Percentiles rank a stretch among this genome's conserved stretches.
These are phyloP conservation scores for Scytalidium sp. DNA, from an alignment of 2,329 filamentous ascomycete genomes.

Conservation along the genomic window DNA sequence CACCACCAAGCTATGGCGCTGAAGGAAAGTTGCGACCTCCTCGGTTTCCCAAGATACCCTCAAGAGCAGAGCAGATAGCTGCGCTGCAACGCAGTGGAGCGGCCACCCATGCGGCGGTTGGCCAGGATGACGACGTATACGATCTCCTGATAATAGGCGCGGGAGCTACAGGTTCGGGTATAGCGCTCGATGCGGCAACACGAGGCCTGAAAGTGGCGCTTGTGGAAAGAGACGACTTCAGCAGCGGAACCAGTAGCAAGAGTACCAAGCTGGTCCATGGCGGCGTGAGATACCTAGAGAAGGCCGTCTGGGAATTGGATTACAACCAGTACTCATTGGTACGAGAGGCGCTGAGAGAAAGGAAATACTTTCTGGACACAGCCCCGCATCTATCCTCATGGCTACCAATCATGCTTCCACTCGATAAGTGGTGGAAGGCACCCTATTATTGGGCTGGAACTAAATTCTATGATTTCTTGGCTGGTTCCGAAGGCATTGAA, in stretches of 20 bases:
- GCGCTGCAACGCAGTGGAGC: slow-evolving; percentile 45
- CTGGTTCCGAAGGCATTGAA: slow-evolving; percentile 83
- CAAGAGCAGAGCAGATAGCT: slow-evolving; percentile 46
- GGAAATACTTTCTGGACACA: slow-evolving; percentile 72
- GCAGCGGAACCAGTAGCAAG: slow-evolving; percentile 70
- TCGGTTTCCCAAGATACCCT: slow-evolving; percentile 47
- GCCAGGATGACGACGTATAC: slow-evolving; percentile 48
- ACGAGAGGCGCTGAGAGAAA: slow-evolving; percentile 69
- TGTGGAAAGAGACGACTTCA: slow-evolving; percentile 72
- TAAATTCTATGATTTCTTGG: slow-evolving; percentile 82
- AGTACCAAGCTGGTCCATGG: slow-evolving; percentile 77
- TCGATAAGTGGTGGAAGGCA: slow-evolving; percentile 74
- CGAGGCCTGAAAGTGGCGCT: slow-evolving; percentile 69
- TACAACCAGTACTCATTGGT: slow-evolving; percentile 71
- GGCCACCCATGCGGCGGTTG: slow-evolving; percentile 37
- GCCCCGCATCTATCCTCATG: slow-evolving; percentile 71
- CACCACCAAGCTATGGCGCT: slow-evolving; percentile 66
- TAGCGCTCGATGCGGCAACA: slow-evolving; percentile 69
- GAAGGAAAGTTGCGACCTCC: slow-evolving; percentile 62
- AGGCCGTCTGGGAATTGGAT: slow-evolving; percentile 73
- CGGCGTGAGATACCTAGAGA: slow-evolving; percentile 71
- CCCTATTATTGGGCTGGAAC: slow-evolving; percentile 76
- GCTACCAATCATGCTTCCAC: slow-evolving; percentile 73
- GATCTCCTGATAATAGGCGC: slow-evolving; percentile 70
- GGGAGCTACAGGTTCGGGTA: slow-evolving; percentile 68